A percentile compares a stretch with the other conserved stretches of the same genome.
Conservation (phyloP, 768 basidiomycete genomes). For the Boletus coccyginus region DNA sequence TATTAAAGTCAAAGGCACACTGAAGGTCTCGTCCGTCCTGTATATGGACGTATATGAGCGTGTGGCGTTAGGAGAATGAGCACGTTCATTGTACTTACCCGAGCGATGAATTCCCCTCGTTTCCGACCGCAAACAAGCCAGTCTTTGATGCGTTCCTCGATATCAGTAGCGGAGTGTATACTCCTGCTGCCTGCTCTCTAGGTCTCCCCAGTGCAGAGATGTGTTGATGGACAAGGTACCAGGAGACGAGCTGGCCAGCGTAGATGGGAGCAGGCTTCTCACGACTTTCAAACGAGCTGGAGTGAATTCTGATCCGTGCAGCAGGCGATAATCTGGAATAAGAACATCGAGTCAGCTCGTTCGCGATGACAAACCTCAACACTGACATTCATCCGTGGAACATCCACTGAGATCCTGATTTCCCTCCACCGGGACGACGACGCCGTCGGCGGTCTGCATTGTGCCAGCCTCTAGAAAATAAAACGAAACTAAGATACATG, state of each 20-base stretch:
- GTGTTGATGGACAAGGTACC: conserved; percentile 65
- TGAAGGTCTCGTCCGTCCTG: conserved; percentile 63
- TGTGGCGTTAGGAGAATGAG: background rate
- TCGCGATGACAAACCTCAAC: background rate
- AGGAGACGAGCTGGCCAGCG: conserved; percentile 85
- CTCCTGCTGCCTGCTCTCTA: conserved; percentile 36
- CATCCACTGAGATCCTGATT: conserved; percentile 80
- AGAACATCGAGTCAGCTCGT: conserved; percentile 1
- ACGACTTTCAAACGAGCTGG: conserved; percentile 41
- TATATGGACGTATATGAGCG: conserved; percentile 3
- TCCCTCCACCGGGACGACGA: conserved; percentile 57
- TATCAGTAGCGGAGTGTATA: conserved; percentile 74
- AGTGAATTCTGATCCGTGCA: conserved; percentile 46
- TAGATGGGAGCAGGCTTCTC: conserved; percentile 49
- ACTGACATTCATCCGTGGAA: conserved; percentile 78
- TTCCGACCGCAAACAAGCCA: conserved; percentile 92
- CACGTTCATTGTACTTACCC: conserved; percentile 42
- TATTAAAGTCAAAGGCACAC: conserved; percentile 72
- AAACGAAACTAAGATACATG: conserved; percentile 26
- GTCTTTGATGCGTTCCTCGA: conserved; percentile 76
- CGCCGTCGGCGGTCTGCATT: conserved; percentile 39
- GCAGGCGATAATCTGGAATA: conserved; percentile 63
- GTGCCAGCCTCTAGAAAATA: conserved; percentile 33
- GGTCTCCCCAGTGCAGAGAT: conserved; percentile 74
- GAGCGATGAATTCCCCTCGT: conserved; percentile 76